phyloP scores from a whole-genome alignment of 306 rosid genomes.

The Quercus cerris region DNA sequence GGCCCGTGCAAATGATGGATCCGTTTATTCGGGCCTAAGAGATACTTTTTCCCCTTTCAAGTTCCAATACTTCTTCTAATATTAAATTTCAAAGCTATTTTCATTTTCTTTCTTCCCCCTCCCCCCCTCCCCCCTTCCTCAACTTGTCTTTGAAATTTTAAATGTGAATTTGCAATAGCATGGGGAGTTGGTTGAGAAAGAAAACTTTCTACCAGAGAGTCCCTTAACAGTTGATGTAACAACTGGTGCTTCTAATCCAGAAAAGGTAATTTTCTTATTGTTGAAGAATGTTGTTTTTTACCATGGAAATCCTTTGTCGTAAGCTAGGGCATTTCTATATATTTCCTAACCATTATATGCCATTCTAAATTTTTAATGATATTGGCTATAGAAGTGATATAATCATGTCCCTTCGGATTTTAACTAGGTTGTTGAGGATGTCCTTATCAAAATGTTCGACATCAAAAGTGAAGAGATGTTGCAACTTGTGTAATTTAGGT shows the following conservation, averaged over 20 bases:
- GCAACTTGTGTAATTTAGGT: conserved; percentile 48
- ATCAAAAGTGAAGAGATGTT: conserved; percentile 72
- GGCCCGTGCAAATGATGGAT: too few species aligned
- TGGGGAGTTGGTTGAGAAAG: conserved; percentile 92
- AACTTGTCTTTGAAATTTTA: background rate
- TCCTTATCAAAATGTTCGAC: conserved; percentile 74
- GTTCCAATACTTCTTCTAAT: conserved; percentile 2
- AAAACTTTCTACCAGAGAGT: conserved; percentile 82
- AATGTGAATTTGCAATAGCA: conserved; percentile 41
- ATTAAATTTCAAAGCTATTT: background rate
- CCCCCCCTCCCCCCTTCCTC: background rate
- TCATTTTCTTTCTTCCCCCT: background rate
- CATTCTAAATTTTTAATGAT: background rate
- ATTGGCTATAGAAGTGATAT: background rate
- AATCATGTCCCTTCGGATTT: background rate
- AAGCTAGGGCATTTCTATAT: background rate
- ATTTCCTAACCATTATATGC: background rate
- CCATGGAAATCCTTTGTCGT: background rate
- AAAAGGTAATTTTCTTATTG: conserved; percentile 61
- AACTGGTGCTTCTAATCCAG: conserved; percentile 96
- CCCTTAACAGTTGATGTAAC: conserved; percentile 81
- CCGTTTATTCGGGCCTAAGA: too few species aligned
- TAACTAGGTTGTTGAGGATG: conserved; percentile 78
- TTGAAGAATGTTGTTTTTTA: background rate
- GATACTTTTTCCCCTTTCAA: too few species aligned